Evolutionary conservation across 768 basidiomycete genomes (phyloP), one percentile per base, ranked within the genome.

Genomic region (Phylloporus sp.): DNA sequence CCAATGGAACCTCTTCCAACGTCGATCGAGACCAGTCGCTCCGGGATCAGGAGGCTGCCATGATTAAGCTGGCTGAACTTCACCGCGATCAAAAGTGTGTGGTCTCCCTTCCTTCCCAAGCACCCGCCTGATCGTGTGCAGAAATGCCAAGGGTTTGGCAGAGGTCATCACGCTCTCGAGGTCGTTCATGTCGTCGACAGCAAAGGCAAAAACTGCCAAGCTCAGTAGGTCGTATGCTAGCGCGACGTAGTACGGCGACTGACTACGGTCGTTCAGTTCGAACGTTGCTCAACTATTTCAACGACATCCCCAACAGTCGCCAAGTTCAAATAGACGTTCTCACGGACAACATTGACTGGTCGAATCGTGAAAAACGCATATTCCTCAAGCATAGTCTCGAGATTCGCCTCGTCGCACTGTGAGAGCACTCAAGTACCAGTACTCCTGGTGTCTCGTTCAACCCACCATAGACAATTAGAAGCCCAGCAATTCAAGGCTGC

Each of bases 121-220:
- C 10, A 8, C 28, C n/a, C 39, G 24, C 35, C 39, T 48, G 35
- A 55, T 40, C 11, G 15, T 23, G 43, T 20, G 18, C 54, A 96
- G 92, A 59, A 87, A 97, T 71, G 83, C 89, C 17, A 66, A 82
- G 50, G 88, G 87, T 15, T 75, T 98, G 3, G 90, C 92, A 9
- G 80, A 91, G 44, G 83, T 95, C 29, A 89, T 96, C 45, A 86
- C 82, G 0, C 74, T 85, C 22, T 91, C 90, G 0, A 73, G 92
- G 39, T 75, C 80, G 0, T 92, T 94, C 73, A 89, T 95, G 79
- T 84, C 89, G 0, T 86, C 86, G n/a, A 89, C 91, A 0, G 94
- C 94, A 14, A 97, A 97, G 68, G 94, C 93, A 2, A 96, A 97
- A 69, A 96, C 95, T 0, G 93, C 93, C 3, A 95, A 95, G 70